phyloP scores from a whole-genome alignment of 192 early-diverging fungal species.

The Umbelopsis isabellina region DNA sequence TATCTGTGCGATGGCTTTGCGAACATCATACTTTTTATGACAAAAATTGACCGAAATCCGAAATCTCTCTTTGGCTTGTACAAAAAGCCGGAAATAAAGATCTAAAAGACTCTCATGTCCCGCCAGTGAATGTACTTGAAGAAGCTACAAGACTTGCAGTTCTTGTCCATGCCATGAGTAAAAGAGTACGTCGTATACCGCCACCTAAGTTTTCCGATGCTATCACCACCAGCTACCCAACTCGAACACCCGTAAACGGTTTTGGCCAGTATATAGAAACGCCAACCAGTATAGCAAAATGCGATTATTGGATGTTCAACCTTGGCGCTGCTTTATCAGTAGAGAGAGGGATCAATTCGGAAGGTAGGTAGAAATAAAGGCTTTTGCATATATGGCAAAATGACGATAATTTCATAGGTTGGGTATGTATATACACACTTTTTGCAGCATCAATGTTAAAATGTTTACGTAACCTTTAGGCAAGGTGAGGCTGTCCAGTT shows the following conservation, averaged over 20 bases:
- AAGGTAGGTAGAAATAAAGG: neutral
- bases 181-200: neutral
- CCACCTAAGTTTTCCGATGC: constrained; percentile 8
- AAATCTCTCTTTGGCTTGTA: too few species aligned
- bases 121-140: too few species aligned
- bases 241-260: neutral
- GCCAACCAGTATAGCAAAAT: neutral
- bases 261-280: neutral
- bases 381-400: too few species aligned
- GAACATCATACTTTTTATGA: too few species aligned
- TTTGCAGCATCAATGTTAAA: too few species aligned
- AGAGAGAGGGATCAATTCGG: neutral
- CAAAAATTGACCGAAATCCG: too few species aligned
- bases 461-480: too few species aligned
- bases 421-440: too few species aligned
- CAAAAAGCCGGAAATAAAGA: too few species aligned
- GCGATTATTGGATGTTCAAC: constrained; percentile 15
- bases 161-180: neutral
- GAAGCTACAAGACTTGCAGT: neutral
- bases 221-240: neutral
- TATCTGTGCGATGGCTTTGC: too few species aligned
- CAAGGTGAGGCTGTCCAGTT: neutral
- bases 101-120: too few species aligned
- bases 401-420: too few species aligned
- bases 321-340: neutral